Base-by-base conservation (phyloP, 108 stramenopile species). In the Nannochloropsis gaditana region DNA sequence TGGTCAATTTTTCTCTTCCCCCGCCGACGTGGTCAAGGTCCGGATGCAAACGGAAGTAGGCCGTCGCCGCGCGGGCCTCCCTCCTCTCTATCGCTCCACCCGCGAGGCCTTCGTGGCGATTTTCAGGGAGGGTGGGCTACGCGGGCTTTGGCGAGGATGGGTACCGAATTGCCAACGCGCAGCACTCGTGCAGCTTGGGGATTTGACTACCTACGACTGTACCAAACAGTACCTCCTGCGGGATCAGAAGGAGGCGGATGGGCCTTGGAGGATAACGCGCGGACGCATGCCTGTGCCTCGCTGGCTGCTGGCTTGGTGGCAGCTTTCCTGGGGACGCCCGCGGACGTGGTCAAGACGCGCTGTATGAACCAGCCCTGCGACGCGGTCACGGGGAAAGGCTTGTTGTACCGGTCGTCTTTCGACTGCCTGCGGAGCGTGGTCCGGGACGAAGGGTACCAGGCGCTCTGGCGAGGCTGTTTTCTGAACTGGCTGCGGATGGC, bases 401-500 rank as follows among this genome's bases (percentile, higher is more conserved):
- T 73, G 59, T 15, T 8, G 59, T 73, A 73, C 8, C 59, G 59
- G n/a, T 73, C 59, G 3, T 73, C 59, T 15, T 73, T 73, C n/a
- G 19, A 73, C 59, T 73, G 59, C 59, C n/a, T 73, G 59, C 15
- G 59, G 4, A 8, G 19, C 19, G 59, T 73, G 59, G 59, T 6
- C 19, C 15, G 59, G 59, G 59, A 73, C 1, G 59, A 73, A 73
- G 59, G 59, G 6, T 15, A n/a, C 19, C 15, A 73, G 59, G 59
- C 59, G 8, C n/a, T 73, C 19, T 73, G 59, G 59, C 1, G 59
- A n/a, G 59, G 59, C 59, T 73, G 59, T 73, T 73, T 73, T 6
- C n/a, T 73, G 59, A 73, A 73, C n/a, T 73, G 59, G 59, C n/a
- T 73, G 59, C 59, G 59, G 19, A 73, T 73, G 59, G 59, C 59